phyloP scores from a whole-genome alignment of 352 stramenopile genomes.

The Phytophthora meadii region DNA sequence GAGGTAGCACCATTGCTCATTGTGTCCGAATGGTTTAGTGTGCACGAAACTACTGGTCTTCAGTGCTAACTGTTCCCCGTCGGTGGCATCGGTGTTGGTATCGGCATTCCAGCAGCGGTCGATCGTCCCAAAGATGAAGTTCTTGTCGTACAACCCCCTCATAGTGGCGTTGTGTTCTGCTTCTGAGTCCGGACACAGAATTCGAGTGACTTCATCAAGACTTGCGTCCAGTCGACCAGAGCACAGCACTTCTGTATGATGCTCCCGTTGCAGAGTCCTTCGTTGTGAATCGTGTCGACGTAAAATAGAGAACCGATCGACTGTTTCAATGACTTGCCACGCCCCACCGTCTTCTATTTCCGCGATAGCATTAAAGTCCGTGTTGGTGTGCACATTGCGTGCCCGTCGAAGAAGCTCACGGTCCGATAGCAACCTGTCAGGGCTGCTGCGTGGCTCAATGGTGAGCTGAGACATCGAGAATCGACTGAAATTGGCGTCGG shows the following conservation, averaged over 20 bases:
- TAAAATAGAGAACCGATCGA: conserved; percentile 17
- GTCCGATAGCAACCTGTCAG: background rate
- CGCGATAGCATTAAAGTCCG: conserved; percentile 13
- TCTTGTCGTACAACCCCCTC: conserved; percentile 30
- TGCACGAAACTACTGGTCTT: conserved; percentile 36
- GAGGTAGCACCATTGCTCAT: conserved; percentile 34
- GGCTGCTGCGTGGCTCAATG: background rate
- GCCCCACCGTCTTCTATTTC: background rate
- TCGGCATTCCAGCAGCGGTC: conserved; percentile 12
- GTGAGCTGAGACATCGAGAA: conserved; percentile 3
- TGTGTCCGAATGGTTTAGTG: conserved; percentile 13
- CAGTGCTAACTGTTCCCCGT: conserved; percentile 23
- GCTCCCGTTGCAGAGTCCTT: background rate
- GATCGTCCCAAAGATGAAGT: conserved; percentile 37
- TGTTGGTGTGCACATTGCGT: conserved; percentile 6
- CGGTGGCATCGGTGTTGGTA: background rate
- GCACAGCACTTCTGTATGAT: conserved; percentile 23
- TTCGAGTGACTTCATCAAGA: conserved; percentile 30
- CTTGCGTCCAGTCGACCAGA: conserved; percentile 25
- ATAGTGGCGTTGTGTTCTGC: conserved; percentile 32
- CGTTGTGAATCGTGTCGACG: conserved; percentile 1
- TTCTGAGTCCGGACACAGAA: conserved; percentile 20
- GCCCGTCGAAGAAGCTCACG: conserved; percentile 15
- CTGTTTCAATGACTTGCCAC: conserved; percentile 16
- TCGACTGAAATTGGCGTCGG: conserved; percentile 1